Evolutionary conservation across 768 basidiomycete species (phyloP).

Genomic region (Mycena pura): DNA sequence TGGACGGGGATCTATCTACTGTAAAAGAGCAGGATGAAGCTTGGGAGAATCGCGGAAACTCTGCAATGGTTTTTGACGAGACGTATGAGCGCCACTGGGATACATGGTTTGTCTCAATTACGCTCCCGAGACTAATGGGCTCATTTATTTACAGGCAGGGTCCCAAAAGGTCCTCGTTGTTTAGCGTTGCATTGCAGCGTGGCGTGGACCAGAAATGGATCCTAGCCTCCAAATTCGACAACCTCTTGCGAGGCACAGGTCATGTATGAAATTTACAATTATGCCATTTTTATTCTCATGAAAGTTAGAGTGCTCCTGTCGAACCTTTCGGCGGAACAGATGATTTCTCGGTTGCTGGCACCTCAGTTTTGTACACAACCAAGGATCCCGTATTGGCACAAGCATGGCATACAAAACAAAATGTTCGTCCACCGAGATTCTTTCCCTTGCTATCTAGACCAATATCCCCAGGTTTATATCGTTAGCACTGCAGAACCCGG

Average conservation of each 20-base stretch:
- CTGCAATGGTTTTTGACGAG: slow-evolving; percentile 73
- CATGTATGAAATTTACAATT: slow-evolving; percentile 64
- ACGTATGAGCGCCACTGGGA: slow-evolving; percentile 81
- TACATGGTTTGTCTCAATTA: slow-evolving; percentile 21
- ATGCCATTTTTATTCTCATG: background rate
- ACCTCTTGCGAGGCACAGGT: slow-evolving; percentile 68
- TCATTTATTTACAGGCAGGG: slow-evolving; percentile 57
- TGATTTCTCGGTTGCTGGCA: slow-evolving; percentile 77
- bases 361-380: slow-evolving; percentile 80
- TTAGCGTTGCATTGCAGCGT: slow-evolving; percentile 65
- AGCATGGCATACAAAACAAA: slow-evolving; percentile 90
- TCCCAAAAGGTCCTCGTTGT: slow-evolving; percentile 74
- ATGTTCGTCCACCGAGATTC: slow-evolving; percentile 50
- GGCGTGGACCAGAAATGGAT: slow-evolving; percentile 58
- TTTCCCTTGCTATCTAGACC: background rate
- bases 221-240: slow-evolving; percentile 58
- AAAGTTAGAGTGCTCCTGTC: slow-evolving; percentile 68
- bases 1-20: slow-evolving; percentile 73
- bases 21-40: slow-evolving; percentile 73
- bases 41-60: slow-evolving; percentile 75
- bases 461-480: slow-evolving; percentile 64
- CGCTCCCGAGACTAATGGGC: background rate
- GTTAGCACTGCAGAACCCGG: slow-evolving; percentile 60
- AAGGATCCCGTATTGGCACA: slow-evolving; percentile 81
- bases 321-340: slow-evolving; percentile 88